Evolutionary conservation across 2,329 filamentous ascomycete genomes (phyloP).

Genomic region (Pseudogymnoascus sp.): DNA sequence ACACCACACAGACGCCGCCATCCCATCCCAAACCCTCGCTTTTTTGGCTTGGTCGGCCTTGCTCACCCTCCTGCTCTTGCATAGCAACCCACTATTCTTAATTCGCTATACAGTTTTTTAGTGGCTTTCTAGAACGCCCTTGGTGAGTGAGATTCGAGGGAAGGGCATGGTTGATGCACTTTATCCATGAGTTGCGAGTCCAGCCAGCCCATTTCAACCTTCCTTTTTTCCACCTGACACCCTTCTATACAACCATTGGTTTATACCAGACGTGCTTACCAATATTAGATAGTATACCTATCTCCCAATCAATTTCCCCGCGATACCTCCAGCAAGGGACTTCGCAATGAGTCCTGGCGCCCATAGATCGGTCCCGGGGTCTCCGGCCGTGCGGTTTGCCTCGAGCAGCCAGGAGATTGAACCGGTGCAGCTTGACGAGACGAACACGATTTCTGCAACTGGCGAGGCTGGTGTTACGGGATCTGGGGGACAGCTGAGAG

Average conservation of each 20-base stretch:
- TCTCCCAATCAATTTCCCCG: background rate
- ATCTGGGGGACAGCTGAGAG: conserved; percentile 21
- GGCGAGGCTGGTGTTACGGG: conserved; percentile 24
- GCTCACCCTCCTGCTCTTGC: background rate
- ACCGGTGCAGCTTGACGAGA: conserved; percentile 32
- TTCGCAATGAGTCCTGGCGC: background rate
- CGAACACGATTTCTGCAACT: conserved; percentile 19
- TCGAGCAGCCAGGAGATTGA: conserved; percentile 63
- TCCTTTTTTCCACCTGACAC: background rate
- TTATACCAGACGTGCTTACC: background rate
- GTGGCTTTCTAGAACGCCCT: background rate
- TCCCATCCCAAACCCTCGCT: background rate
- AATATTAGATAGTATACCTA: background rate
- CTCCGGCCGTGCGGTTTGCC: conserved; percentile 60
- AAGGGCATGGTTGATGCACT: background rate
- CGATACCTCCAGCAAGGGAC: background rate
- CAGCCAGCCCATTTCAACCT: background rate
- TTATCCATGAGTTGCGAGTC: background rate
- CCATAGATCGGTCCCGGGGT: conserved; percentile 20
- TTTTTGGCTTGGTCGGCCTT: background rate
- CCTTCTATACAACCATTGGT: background rate
- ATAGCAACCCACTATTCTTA: background rate
- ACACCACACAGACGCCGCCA: background rate
- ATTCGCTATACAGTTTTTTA: background rate
- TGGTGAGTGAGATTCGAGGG: background rate